phyloP scores from a whole-genome alignment of 371 early-diverging fungal species.

The Saksenaea oblongispora region DNA sequence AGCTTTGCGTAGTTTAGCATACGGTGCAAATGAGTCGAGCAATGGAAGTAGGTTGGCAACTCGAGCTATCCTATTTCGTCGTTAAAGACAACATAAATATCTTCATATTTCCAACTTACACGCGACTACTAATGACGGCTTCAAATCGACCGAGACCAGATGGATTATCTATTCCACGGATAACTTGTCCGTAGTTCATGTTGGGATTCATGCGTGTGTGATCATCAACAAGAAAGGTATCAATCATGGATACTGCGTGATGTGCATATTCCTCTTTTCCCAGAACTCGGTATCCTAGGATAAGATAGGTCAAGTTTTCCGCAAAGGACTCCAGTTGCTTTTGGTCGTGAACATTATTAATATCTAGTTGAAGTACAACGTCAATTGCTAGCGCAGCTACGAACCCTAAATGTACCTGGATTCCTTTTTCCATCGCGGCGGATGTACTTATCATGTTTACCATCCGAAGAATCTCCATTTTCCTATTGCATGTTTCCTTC shows the following conservation, averaged over 20 bases:
- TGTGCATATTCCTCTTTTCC: slow-evolving; percentile 28
- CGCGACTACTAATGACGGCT: slow-evolving; percentile 40
- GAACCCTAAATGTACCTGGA: slow-evolving; percentile 25
- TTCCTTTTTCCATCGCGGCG: slow-evolving; percentile 44
- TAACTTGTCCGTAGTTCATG: slow-evolving; percentile 40
- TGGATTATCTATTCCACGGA: slow-evolving; percentile 35
- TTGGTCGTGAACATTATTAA: slow-evolving; percentile 32
- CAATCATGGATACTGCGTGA: slow-evolving; percentile 30
- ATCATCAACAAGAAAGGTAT: slow-evolving; percentile 35
- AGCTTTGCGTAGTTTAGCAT: slow-evolving; percentile 8
- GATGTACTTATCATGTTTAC: slow-evolving; percentile 23
- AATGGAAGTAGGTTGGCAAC: slow-evolving; percentile 37
- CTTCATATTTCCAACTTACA: slow-evolving; percentile 17
- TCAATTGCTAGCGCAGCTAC: not conserved
- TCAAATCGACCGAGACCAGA: slow-evolving; percentile 32
- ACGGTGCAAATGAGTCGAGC: slow-evolving; percentile 18
- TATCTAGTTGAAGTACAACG: slow-evolving; percentile 18
- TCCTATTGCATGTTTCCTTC: not conserved
- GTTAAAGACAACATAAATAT: not conserved
- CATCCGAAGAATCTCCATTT: not conserved
- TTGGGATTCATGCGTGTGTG: slow-evolving; percentile 44
- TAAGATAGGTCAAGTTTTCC: slow-evolving; percentile 31
- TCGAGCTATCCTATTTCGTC: slow-evolving; percentile 22
- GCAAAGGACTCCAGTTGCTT: slow-evolving; percentile 36
- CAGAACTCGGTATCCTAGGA: slow-evolving; percentile 34